Conservation (phyloP, 2,329 filamentous ascomycete species). For the Fusarium verrucosum region DNA sequence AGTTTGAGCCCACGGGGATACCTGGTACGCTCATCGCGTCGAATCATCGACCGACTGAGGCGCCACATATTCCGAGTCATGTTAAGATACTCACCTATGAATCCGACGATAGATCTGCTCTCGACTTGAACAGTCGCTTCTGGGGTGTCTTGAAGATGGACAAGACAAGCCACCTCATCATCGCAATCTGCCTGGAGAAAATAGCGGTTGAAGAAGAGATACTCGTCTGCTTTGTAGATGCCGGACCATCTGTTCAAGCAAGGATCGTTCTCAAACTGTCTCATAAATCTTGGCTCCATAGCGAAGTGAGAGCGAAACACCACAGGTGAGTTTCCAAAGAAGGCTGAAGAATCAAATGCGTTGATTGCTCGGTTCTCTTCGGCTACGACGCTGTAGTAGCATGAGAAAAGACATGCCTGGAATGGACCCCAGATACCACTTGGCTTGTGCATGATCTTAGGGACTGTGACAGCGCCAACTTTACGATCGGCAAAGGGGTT, state of each 20-base stretch:
- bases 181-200: slow-evolving; percentile 7
- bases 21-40: background rate
- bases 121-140: background rate
- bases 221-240: slow-evolving; percentile 17
- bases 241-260: slow-evolving; percentile 18
- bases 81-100: slow-evolving; percentile 12
- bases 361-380: slow-evolving; percentile 10
- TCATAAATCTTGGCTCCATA: background rate
- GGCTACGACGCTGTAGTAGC: slow-evolving; percentile 1
- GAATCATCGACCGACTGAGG: slow-evolving; percentile 2
- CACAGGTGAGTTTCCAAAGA: slow-evolving; percentile 8
- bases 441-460: background rate
- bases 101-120: background rate
- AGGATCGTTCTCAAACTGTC: slow-evolving; percentile 19
- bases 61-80: slow-evolving; percentile 10
- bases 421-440: background rate
- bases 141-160: slow-evolving; percentile 17
- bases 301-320: slow-evolving; percentile 7
- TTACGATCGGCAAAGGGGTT: slow-evolving; percentile 7
- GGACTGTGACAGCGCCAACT: slow-evolving; percentile 23
- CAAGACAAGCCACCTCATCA: background rate
- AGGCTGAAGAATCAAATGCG: slow-evolving; percentile 13
- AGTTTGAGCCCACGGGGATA: slow-evolving; percentile 1
- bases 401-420: slow-evolving; percentile 9
- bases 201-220: slow-evolving; percentile 23